Base-by-base conservation (phyloP, 805 yeast genomes). In the Starmerella davenportii region DNA sequence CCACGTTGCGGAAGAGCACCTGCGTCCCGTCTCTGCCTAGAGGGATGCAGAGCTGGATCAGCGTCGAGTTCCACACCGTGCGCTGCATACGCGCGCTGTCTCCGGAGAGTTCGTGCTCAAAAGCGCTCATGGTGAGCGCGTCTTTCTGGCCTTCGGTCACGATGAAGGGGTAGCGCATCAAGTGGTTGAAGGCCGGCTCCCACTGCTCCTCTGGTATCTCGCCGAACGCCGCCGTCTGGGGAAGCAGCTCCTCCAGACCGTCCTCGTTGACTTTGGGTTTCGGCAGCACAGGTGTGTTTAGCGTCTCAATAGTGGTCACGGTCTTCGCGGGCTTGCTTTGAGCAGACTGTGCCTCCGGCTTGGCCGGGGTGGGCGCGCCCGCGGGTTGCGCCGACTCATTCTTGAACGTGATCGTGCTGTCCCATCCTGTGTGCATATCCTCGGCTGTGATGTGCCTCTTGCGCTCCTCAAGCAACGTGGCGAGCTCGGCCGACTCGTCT, bases 381-480 rank as follows among this genome's bases (percentile, higher is more conserved):
- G 37, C 11, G 2, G 41, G 38, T 3, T 47, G 27, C 29, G 49
- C 37, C 8, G 40, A 27, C 2, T 48, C 47, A 11, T 54, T 41
- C 5, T 52, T 50, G n/a, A 59, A 62, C 53, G 82, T 56, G 47
- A 80, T 71, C 0, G 94, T 77, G 32, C 79, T 72, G 54, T 87
- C 93, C 64, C 81, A 90, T 0, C 95, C 96, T 13, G 90, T 82
- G 49, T 74, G 90, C 30, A 84, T 68, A 58, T 87, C 98, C 14
- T 85, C 96, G 37, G 90, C 76, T 2, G 92, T 75, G 46, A 90
- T 85, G 54, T 80, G 78, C 35, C 64, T 53, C 11, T 72, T 64
- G 52, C 79, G 79, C 51, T 85, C 94, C 47, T 71, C 67, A 48
- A 71, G 65, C 39, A 90, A 63, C 25, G 70, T 70, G 30, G 68